A percentile compares a stretch with the other conserved stretches of the same genome.
These are phyloP conservation scores for Leptomonas seymouri DNA, from an alignment of 208 protist species.

Conservation along the genomic window DNA sequence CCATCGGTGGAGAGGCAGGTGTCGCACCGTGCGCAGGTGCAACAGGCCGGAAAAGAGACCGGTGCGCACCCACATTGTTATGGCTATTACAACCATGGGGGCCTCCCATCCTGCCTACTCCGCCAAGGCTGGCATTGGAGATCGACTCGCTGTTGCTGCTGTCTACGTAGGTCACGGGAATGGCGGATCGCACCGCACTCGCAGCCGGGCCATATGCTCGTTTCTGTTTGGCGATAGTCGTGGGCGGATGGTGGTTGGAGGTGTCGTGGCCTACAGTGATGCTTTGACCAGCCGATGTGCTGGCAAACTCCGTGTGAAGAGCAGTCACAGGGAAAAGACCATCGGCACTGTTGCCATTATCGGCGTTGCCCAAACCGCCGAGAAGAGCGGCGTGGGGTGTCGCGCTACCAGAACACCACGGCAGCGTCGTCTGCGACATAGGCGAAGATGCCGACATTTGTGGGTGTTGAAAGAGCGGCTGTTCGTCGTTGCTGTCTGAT, in stretches of 20 bases:
- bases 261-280: conserved; percentile 7
- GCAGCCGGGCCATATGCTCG: background rate
- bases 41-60: conserved; percentile 11
- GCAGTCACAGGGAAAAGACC: conserved; percentile 11
- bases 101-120: background rate
- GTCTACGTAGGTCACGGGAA: conserved; percentile 7
- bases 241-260: conserved; percentile 5
- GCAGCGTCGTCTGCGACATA: background rate
- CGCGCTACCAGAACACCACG: conserved; percentile 16
- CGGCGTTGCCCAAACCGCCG: conserved; percentile 3
- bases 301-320: background rate
- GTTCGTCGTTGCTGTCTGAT: conserved; percentile 38
- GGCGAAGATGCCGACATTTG: background rate
- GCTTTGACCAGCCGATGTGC: conserved; percentile 25
- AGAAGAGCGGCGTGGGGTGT: conserved; percentile 3
- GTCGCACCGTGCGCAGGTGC: background rate
- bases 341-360: background rate
- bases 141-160: conserved; percentile 11
- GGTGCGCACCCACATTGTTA: background rate
- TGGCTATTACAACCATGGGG: background rate
- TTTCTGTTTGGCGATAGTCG: background rate
- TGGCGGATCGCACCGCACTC: background rate
- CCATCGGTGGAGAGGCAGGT: background rate
- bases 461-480: conserved; percentile 22
- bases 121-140: background rate